Percentiles rank a stretch among this genome's conserved stretches.
phyloP scores from a whole-genome alignment of 257 asterid species.

The Ligustrum vulgare region DNA sequence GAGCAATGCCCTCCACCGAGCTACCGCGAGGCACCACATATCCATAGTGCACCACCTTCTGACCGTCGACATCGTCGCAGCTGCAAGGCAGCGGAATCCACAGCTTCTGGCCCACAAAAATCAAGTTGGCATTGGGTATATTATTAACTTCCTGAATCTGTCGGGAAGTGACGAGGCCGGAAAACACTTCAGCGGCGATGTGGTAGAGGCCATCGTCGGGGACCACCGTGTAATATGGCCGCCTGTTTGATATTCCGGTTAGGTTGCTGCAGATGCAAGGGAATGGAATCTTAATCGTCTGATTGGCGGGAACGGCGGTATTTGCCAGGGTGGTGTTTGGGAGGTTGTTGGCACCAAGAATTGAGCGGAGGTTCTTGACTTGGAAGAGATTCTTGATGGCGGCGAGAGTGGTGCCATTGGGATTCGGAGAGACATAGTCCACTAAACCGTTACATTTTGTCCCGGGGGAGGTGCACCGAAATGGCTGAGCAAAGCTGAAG shows the following conservation, averaged over 20 bases:
- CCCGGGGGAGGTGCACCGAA: slow-evolving; percentile 44
- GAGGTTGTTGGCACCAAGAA: slow-evolving; percentile 78
- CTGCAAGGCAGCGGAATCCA: slow-evolving; percentile 90
- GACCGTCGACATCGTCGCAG: slow-evolving; percentile 66
- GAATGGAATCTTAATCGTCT: slow-evolving; percentile 55
- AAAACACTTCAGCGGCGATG: slow-evolving; percentile 62
- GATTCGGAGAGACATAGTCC: slow-evolving; percentile 68
- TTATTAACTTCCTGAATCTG: slow-evolving; percentile 62
- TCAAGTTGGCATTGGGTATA: slow-evolving; percentile 32
- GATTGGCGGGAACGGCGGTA: slow-evolving; percentile 28
- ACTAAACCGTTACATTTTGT: slow-evolving; percentile 52
- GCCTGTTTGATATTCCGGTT: slow-evolving; percentile 55
- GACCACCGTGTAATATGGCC: slow-evolving; percentile 60
- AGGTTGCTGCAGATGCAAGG: slow-evolving; percentile 65
- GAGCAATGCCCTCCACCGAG: slow-evolving; percentile 56
- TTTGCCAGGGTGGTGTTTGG: slow-evolving; percentile 37
- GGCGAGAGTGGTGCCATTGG: slow-evolving; percentile 64
- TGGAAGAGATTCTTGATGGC: slow-evolving; percentile 52
- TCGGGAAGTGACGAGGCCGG: slow-evolving; percentile 37
- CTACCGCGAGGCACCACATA: slow-evolving; percentile 51
- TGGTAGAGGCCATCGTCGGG: slow-evolving; percentile 54
- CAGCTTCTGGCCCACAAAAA: slow-evolving; percentile 47
- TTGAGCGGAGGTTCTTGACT: slow-evolving; percentile 41
- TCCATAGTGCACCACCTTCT: slow-evolving; percentile 77
- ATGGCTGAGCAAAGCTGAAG: slow-evolving; percentile 30